Evolutionary conservation across 345 rosid species (phyloP), one percentile per base, ranked within the genome.

Genomic region (thale cress (Arabidopsis thaliana)): DNA sequence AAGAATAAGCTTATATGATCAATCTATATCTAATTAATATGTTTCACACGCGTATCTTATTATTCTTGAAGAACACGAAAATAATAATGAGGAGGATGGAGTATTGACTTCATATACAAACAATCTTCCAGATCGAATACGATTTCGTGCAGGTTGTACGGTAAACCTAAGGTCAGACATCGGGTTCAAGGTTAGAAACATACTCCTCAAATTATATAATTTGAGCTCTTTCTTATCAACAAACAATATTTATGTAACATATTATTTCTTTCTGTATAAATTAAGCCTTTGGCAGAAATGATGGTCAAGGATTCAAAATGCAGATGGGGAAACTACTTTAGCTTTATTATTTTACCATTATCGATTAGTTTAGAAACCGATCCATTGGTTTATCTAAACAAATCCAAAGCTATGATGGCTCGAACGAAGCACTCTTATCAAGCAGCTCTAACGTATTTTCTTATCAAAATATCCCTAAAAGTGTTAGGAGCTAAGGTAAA

Each of bases 381-480:
- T 65, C 92, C 88, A 12, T 71, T 87, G 52, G 85, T 74, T 56
- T 82, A 83, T 69, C 72, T 84, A 38, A 75, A 58, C n/a, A 9
- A 37, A 32, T 86, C 89, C 2, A 83, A 84, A 73, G 73, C 90
- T 24, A 82, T 60, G 0, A 68, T 79, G 41, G 85, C 81, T 65
- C 37, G 93, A 37, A 82, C 81, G 79, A 88, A 88, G 65, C 79
- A 69, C n/a, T 86, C 90, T 40, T 79, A 73, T 3, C 87, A 83
- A 66, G 86, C 90, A 13, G 3, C 70, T 50, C 5, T 68, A 4
- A 40, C 12, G 34, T 75, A 67, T 68, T 68, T 51, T 2, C 1
- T 16, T 1, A 20, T 51, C 37, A 40, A 59, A 28, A 23, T 69
- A 24, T 22, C 34, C 20, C 72, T 56, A 56, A 78, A 76, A 51